Evolutionary conservation across 768 basidiomycete species (phyloP).

Genomic region (Lentinus brumalis): DNA sequence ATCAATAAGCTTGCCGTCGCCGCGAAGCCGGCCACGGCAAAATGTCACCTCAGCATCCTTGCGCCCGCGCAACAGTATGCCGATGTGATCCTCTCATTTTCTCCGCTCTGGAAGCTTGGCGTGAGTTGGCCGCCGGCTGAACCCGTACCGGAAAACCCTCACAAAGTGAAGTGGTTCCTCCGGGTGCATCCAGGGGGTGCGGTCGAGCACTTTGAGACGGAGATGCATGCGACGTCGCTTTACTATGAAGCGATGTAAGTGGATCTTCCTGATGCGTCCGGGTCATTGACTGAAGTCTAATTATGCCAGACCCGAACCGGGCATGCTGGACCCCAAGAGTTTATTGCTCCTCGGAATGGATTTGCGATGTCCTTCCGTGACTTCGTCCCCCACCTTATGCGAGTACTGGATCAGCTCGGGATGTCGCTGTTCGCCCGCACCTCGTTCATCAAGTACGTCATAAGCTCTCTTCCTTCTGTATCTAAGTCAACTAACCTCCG

Average conservation of each 20-base stretch:
- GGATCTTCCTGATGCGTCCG: background rate
- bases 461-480: background rate
- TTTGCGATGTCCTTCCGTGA: conserved; percentile 83
- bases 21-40: conserved; percentile 72
- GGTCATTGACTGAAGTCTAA: background rate
- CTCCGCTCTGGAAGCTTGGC: conserved; percentile 73
- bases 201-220: conserved; percentile 83
- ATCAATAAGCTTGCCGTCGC: conserved; percentile 77
- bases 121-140: conserved; percentile 82
- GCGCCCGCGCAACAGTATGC: conserved; percentile 77
- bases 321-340: conserved; percentile 78
- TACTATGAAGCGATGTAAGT: conserved; percentile 87
- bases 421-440: conserved; percentile 83
- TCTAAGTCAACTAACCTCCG: conserved; percentile 4
- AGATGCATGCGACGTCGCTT: conserved; percentile 75
- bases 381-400: conserved; percentile 79
- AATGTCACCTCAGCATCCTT: conserved; percentile 74
- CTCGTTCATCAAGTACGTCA: conserved; percentile 72
- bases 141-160: conserved; percentile 47
- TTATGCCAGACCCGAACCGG: conserved; percentile 66
- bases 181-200: conserved; percentile 85
- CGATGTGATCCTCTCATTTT: conserved; percentile 73
- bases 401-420: conserved; percentile 82
- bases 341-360: conserved; percentile 79
- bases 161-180: conserved; percentile 81